Conservation (phyloP, 2,329 filamentous ascomycete species). For the Malbranchea cinnamomea region DNA sequence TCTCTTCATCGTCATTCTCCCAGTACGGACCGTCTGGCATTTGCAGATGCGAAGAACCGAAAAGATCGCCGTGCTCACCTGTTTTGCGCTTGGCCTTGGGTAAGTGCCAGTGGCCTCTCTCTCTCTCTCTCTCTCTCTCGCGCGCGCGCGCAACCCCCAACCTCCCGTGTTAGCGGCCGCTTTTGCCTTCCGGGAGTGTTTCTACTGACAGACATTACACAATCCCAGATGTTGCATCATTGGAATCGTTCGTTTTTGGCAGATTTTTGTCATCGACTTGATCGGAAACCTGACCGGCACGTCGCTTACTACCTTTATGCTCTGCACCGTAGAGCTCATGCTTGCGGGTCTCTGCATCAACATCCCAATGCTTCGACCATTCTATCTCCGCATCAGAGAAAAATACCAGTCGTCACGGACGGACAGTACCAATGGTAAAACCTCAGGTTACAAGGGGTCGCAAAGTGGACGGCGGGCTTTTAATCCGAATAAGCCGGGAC, state of each 20-base stretch:
- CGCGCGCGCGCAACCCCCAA: no score
- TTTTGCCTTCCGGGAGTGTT: no score
- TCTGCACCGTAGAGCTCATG: conserved; percentile 3
- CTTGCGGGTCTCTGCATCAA: not conserved
- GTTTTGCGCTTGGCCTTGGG: conserved; percentile 2
- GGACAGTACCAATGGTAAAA: not conserved
- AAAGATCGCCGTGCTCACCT: conserved; percentile 1
- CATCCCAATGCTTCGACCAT: conserved; percentile 2
- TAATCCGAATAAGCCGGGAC: not conserved
- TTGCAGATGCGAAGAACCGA: conserved; percentile 2
- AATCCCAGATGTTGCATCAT: conserved; percentile 4
- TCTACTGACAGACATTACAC: not conserved
- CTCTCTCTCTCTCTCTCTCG: no score
- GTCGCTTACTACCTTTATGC: conserved; percentile 1
- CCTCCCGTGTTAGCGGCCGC: no score
- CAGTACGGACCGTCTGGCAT: conserved; percentile 1
- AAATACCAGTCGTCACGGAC: conserved; percentile 2
- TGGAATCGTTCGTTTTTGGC: conserved; percentile 3
- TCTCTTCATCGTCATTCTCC: conserved; percentile 2
- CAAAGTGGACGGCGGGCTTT: not conserved
- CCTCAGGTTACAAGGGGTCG: conserved; percentile 1
- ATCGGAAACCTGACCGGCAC: conserved; percentile 3
- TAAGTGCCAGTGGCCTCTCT: not conserved
- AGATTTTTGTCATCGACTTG: conserved; percentile 1
- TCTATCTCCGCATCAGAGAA: conserved; percentile 1